phyloP scores from a whole-genome alignment of 2,329 filamentous ascomycete genomes.

The Ophiostoma ips region DNA sequence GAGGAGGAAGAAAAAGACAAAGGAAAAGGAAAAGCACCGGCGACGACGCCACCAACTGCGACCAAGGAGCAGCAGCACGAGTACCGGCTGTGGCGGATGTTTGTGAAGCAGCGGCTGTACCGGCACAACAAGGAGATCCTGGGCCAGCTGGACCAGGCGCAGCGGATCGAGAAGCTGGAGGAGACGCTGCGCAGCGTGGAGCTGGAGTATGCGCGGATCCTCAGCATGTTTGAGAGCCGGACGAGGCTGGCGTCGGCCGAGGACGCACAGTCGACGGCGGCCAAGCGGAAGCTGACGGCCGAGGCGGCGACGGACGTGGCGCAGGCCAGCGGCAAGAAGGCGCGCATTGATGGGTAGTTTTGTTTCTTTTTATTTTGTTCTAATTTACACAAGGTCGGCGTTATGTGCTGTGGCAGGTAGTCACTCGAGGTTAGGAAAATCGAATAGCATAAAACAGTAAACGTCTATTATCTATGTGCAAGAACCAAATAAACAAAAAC shows the following conservation, averaged over 20 bases:
- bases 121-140: conserved; percentile 60
- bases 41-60: conserved; percentile 17
- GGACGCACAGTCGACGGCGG: neutral
- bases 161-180: conserved; percentile 59
- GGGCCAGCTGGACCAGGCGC: conserved; percentile 51
- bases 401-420: too few relatives aligned
- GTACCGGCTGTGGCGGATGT: conserved; percentile 57
- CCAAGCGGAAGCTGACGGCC: conserved; percentile 14
- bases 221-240: conserved; percentile 33
- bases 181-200: conserved; percentile 55
- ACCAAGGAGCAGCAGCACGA: conserved; percentile 44
- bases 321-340: conserved; percentile 4
- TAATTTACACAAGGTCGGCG: neutral
- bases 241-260: conserved; percentile 16
- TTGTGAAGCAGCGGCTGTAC: conserved; percentile 66
- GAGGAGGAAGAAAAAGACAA: conserved; percentile 15
- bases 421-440: too few relatives aligned
- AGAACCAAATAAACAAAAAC: neutral
- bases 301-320: conserved; percentile 15
- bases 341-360: neutral
- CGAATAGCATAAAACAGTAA: neutral
- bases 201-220: conserved; percentile 56
- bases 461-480: neutral
- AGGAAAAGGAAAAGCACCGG: conserved; percentile 9
- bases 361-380: neutral